Conservation (phyloP, 2,329 filamentous ascomycete species). For the Fusarium lateritium region DNA sequence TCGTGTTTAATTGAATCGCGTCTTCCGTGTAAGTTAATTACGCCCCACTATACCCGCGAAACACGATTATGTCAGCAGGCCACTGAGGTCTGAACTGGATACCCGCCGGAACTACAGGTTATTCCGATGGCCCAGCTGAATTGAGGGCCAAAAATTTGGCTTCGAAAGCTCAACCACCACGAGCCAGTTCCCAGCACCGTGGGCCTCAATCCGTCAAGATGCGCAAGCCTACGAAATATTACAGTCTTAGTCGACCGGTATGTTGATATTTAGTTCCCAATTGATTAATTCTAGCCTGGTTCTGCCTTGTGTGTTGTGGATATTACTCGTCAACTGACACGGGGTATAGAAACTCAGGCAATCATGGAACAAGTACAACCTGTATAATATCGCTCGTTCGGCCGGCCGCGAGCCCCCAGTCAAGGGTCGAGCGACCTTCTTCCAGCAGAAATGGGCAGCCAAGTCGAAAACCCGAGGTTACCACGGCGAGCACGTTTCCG, state of each 20-base stretch:
- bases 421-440: conserved; percentile 76
- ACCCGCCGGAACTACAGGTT: conserved; percentile 45
- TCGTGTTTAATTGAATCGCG: conserved; percentile 52
- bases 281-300: conserved; percentile 9
- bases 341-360: conserved; percentile 85
- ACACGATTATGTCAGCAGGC: conserved; percentile 43
- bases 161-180: conserved; percentile 43
- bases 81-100: conserved; percentile 1
- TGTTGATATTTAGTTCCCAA: conserved; percentile 50
- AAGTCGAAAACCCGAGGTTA: conserved; percentile 89
- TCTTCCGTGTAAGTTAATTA: conserved; percentile 20
- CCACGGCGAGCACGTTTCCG: conserved; percentile 94
- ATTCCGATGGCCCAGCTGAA: conserved; percentile 49
- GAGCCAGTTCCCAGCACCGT: conserved; percentile 45
- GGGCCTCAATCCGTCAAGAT: conserved; percentile 58
- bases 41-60: conserved; percentile 32
- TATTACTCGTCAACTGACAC: conserved; percentile 34
- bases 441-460: conserved; percentile 97
- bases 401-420: conserved; percentile 52
- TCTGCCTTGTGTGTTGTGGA: conserved; percentile 16
- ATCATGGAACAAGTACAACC: conserved; percentile 97
- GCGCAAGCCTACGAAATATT: conserved; percentile 73
- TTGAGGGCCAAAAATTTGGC: conserved; percentile 52
- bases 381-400: conserved; percentile 82
- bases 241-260: conserved; percentile 77